Percentiles rank a stretch among this genome's conserved stretches.
Evolutionary conservation across 768 basidiomycete species (phyloP).

Genomic region (Leccinum variicolor): DNA sequence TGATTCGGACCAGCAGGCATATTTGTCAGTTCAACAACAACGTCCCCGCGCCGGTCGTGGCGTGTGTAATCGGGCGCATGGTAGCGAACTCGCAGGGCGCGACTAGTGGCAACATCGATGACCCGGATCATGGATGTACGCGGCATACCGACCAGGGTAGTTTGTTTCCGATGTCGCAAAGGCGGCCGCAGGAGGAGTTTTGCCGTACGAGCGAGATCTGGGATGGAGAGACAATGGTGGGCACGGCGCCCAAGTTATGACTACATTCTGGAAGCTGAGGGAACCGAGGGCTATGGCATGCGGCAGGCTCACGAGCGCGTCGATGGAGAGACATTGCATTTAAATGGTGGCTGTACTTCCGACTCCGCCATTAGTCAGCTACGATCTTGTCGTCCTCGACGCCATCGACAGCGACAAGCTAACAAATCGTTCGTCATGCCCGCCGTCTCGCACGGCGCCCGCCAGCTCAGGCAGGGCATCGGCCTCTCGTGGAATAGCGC

Average conservation of each 20-base stretch:
- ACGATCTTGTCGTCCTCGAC: background rate
- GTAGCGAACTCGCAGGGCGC: constrained; percentile 13
- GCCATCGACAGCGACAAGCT: background rate
- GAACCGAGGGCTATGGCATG: too few species aligned
- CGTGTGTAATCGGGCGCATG: constrained; percentile 28
- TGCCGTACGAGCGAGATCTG: background rate
- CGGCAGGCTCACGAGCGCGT: too few species aligned
- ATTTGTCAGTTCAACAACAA: constrained; percentile 28
- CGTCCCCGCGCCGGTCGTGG: constrained; percentile 24
- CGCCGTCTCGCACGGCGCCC: constrained; percentile 23
- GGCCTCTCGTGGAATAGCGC: background rate
- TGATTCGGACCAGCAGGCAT: constrained; percentile 6
- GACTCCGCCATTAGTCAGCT: background rate
- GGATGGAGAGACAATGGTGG: too few species aligned
- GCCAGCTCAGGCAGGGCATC: constrained; percentile 26
- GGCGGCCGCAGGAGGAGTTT: background rate
- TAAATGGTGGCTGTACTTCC: too few species aligned
- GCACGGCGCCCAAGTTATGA: too few species aligned
- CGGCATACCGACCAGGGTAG: background rate
- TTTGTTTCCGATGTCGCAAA: background rate
- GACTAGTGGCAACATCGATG: constrained; percentile 10
- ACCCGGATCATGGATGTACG: constrained; percentile 10
- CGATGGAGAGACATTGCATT: too few species aligned
- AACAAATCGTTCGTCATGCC: constrained; percentile 13
- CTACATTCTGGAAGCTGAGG: too few species aligned